These are phyloP conservation scores for Pinus taeda DNA, from an alignment of 75 land plant genomes.

Conservation along the genomic window DNA sequence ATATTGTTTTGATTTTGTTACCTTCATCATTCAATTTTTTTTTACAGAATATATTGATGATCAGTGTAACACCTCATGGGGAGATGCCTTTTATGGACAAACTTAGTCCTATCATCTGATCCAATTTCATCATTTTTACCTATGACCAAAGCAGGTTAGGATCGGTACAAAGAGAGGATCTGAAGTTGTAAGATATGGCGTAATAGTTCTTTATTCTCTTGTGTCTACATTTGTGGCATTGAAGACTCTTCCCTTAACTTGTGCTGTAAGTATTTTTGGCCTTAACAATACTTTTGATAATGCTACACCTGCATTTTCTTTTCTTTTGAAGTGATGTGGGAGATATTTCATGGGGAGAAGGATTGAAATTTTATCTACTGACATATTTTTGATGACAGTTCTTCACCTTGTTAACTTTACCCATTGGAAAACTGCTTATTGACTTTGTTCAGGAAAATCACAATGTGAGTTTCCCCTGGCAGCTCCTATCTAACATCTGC, in stretches of 20 bases:
- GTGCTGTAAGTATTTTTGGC: constrained; percentile 47
- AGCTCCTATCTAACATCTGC: too few relatives aligned
- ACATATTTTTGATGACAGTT: constrained; percentile 26
- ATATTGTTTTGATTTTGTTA: background rate
- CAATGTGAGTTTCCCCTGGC: constrained; percentile 27
- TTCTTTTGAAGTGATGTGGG: background rate
- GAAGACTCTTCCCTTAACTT: constrained; percentile 58
- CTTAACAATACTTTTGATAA: background rate
- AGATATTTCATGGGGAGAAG: background rate
- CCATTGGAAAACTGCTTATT: constrained; percentile 55
- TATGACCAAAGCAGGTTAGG: constrained; percentile 51
- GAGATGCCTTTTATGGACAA: background rate
- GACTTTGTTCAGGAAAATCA: constrained; percentile 61
- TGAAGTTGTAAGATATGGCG: constrained; percentile 51
- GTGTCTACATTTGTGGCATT: constrained; percentile 26
- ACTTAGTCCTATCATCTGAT: background rate
- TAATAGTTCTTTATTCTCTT: constrained; percentile 47
- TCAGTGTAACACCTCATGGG: background rate
- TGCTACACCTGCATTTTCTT: background rate
- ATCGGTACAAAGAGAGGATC: constrained; percentile 75
- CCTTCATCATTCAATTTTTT: too few relatives aligned
- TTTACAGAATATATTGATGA: too few relatives aligned
- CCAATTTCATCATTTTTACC: background rate
- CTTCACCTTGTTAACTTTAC: constrained; percentile 49
- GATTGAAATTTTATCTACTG: background rate